Conservation (phyloP, 139 green algal species). For the Pseudopediastrum boryanum region DNA sequence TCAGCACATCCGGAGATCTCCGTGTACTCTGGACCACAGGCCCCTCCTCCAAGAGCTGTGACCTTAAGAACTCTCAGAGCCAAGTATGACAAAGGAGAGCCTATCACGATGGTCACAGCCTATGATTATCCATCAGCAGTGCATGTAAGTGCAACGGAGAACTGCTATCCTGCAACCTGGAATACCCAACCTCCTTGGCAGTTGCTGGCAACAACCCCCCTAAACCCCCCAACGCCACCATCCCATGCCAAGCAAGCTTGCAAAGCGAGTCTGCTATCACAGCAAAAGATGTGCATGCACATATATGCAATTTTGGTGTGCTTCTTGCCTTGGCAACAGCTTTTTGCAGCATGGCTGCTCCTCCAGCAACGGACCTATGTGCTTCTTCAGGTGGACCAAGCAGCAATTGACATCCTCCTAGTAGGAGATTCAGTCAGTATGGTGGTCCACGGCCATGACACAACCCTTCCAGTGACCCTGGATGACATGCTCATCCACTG, state of each 20-base stretch:
- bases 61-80: slow-evolving; percentile 82
- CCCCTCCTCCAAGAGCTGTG: slow-evolving; percentile 60
- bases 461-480: slow-evolving; percentile 95
- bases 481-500: slow-evolving; percentile 98
- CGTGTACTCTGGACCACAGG: slow-evolving; percentile 69
- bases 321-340: no score
- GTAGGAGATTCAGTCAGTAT: slow-evolving; percentile 96
- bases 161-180: no score
- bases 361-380: neutral
- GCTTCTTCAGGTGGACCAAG: slow-evolving; percentile 81
- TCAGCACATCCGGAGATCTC: slow-evolving; percentile 57
- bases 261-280: no score
- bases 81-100: slow-evolving; percentile 83
- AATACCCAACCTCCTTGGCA: no score
- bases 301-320: no score
- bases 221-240: no score
- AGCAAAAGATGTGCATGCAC: no score
- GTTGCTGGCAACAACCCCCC: no score
- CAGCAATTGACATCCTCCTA: slow-evolving; percentile 93
- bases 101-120: slow-evolving; percentile 94
- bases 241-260: no score
- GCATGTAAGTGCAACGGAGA: slow-evolving; percentile 80
- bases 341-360: no score
- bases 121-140: slow-evolving; percentile 99
- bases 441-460: slow-evolving; percentile 99